Base-by-base conservation (phyloP, 2,329 filamentous ascomycete genomes). In the Aspergillus sp. region DNA sequence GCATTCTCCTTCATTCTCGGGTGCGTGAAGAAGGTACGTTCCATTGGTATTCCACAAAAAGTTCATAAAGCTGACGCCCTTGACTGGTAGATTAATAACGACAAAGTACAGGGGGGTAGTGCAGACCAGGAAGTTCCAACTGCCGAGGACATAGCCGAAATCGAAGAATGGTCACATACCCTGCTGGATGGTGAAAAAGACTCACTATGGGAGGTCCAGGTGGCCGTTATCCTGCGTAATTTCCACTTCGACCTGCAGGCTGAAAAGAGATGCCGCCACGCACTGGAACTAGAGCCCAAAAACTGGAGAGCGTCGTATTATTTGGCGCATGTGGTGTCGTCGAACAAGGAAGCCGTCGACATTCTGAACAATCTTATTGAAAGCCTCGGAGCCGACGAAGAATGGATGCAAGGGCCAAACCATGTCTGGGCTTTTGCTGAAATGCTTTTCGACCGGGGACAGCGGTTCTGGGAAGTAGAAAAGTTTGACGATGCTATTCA, bases 221-320 rank as follows among this genome's bases (percentile, higher is more conserved):
- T 70, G 56, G 68, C 63, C 8, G 60, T 56, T 37, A 59, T 66
- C 8, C 50, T 67, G 15, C 47, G 62, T 12, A 45, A 49, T 11
- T 66, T 62, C 46, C 27, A 37, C 21, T 57, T 60, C 37, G 31
- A 51, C 7, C 37, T 49, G 3, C 58, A 69, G 47, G 58, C 63
- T 2, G 60, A 68, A 39, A 59, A 60, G 11, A 58, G 64, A 46
- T 65, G 66, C 45, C 64, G 61, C 3, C 50, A 44, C 21, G 64
- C 66, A 14, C 55, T 67, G 5, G 47, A 59, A 3, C 58, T 63
- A 8, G 61, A 64, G n/a, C 43, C 58, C 2, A 48, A 19, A 1
- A 64, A 66, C 40, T 70, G 66, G 66, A 61, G 64, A 40, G 63
- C 66, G 4, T 62, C 62, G 2, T 65, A 57, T 17, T 58, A 61